These are phyloP conservation scores for Pulveroboletus sp. DNA, from an alignment of 1,284 basidiomycete species.

Conservation along the genomic window DNA sequence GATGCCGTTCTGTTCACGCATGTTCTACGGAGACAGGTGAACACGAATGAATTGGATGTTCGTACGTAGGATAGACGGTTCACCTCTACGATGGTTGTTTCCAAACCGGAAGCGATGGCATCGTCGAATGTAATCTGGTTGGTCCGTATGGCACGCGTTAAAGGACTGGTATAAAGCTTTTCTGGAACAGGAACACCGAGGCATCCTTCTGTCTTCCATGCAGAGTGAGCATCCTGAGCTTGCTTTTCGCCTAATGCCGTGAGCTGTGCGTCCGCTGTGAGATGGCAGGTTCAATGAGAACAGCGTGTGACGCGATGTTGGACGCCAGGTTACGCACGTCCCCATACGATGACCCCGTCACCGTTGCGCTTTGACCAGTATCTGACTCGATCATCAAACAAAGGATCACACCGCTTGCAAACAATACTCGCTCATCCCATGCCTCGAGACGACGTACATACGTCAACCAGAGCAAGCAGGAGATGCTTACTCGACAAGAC, in stretches of 20 bases:
- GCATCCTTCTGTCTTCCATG: slow-evolving; percentile 59
- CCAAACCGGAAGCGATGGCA: slow-evolving; percentile 19
- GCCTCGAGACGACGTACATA: neutral
- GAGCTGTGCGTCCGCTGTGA: slow-evolving; percentile 8
- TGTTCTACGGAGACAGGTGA: neutral
- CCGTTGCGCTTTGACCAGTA: slow-evolving; percentile 12
- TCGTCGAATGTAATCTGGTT: slow-evolving; percentile 31
- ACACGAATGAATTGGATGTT: neutral
- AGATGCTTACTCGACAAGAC: neutral
- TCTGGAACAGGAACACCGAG: slow-evolving; percentile 59
- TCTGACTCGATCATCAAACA: neutral
- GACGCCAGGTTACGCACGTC: slow-evolving; percentile 5
- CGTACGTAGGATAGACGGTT: too few relatives aligned
- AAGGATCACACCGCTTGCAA: neutral
- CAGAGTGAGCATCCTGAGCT: slow-evolving; percentile 51
- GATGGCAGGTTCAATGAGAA: neutral
- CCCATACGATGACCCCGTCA: slow-evolving; percentile 7
- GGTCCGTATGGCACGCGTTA: slow-evolving; percentile 71
- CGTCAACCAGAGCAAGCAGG: neutral
- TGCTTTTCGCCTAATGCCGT: slow-evolving; percentile 44
- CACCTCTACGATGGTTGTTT: slow-evolving; percentile 7
- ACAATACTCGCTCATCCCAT: slow-evolving; percentile 8
- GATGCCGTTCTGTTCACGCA: slow-evolving; percentile 1
- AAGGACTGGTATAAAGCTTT: slow-evolving; percentile 66
- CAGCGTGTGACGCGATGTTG: neutral